Evolutionary conservation across 495 filamentous ascomycete genomes (phyloP).

Genomic region (Hypomontagnella monticulosa): DNA sequence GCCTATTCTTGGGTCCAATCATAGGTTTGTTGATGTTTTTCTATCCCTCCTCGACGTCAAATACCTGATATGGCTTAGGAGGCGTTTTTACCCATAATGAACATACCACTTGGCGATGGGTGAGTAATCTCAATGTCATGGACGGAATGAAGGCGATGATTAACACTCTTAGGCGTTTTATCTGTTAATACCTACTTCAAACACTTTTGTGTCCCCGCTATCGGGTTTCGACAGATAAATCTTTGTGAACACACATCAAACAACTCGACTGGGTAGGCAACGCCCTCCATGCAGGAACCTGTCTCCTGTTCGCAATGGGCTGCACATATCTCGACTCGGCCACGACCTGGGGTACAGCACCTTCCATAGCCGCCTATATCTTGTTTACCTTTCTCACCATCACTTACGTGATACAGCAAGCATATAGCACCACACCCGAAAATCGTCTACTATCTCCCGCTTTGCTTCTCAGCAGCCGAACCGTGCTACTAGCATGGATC

Average conservation of each 20-base stretch:
- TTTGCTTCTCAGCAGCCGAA: conserved; percentile 45
- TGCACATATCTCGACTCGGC: conserved; percentile 50
- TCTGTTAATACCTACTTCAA: conserved; percentile 68
- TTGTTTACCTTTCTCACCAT: conserved; percentile 29
- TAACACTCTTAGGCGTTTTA: conserved; percentile 61
- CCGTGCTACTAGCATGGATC: conserved; percentile 26
- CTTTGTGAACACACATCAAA: conserved; percentile 45
- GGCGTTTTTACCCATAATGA: conserved; percentile 61
- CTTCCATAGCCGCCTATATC: conserved; percentile 30
- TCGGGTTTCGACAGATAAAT: conserved; percentile 53
- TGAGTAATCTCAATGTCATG: conserved; percentile 6
- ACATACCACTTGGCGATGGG: conserved; percentile 62
- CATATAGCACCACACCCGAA: conserved; percentile 56
- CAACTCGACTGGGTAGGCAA: conserved; percentile 54
- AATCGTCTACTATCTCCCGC: conserved; percentile 63
- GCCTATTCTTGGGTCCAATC: conserved; percentile 64
- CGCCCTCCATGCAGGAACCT: conserved; percentile 26
- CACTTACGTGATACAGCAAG: conserved; percentile 36
- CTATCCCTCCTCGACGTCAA: not conserved
- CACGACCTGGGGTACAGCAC: conserved; percentile 49
- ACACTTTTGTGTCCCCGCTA: conserved; percentile 60
- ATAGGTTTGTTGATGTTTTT: conserved; percentile 63
- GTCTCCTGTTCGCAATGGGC: conserved; percentile 31
- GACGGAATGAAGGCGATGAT: not conserved
- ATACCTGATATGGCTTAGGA: conserved; percentile 15